phyloP scores from a whole-genome alignment of 345 rosid genomes.

The Microthlaspi erraticum region DNA sequence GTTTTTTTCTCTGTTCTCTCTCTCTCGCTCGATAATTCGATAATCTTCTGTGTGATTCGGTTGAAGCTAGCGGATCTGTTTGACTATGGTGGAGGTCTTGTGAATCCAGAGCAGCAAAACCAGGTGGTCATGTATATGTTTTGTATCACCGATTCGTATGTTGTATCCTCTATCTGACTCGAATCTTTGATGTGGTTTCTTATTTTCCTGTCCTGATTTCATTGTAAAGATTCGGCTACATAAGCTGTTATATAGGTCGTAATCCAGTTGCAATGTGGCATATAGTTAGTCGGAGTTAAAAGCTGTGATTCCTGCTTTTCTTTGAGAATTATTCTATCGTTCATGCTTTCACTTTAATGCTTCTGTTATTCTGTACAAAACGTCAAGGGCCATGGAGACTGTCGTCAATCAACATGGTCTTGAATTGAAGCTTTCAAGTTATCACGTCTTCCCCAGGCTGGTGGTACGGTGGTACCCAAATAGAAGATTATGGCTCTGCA shows the following conservation, averaged over 20 bases:
- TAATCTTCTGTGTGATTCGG: no score
- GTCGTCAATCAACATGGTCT: constrained; percentile 88
- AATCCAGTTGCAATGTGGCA: constrained; percentile 15
- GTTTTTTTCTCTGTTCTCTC: no score
- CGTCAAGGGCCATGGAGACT: constrained; percentile 96
- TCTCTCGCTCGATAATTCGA: no score
- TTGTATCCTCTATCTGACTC: constrained; percentile 21
- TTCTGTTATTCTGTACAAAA: constrained; percentile 38
- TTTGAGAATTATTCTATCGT: constrained; percentile 14
- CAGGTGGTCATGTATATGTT: no score
- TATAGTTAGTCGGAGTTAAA: constrained; percentile 8
- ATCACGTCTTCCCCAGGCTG: constrained; percentile 67
- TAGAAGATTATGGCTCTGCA: constrained; percentile 66
- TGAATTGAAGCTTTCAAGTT: constrained; percentile 88
- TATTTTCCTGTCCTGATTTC: constrained; percentile 2
- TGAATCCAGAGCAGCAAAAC: no score
- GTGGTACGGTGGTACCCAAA: constrained; percentile 74
- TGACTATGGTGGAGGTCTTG: no score
- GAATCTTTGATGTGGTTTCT: neutral
- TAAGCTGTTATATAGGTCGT: neutral
- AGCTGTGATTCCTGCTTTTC: constrained; percentile 10
- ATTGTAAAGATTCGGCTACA: constrained; percentile 7
- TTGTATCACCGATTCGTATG: neutral
- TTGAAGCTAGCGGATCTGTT: no score
- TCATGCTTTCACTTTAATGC: constrained; percentile 25